phyloP scores from a whole-genome alignment of 2,329 filamentous ascomycete species.

The Cladophialophora chaetospira region DNA sequence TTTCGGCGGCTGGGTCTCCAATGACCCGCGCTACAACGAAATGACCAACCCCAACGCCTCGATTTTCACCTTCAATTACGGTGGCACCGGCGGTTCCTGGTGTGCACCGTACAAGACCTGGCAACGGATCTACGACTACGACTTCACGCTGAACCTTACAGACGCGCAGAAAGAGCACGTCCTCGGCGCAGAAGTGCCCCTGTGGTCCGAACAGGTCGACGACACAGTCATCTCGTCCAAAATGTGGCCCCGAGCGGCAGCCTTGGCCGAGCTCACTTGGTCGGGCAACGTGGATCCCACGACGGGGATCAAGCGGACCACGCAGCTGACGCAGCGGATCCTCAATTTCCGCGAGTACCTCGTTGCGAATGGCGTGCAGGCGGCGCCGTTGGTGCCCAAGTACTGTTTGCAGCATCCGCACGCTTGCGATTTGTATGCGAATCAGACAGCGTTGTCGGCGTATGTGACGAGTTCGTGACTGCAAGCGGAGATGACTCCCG shows the following conservation, averaged over 20 bases:
- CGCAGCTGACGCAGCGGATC: slow-evolving; percentile 57
- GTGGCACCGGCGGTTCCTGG: slow-evolving; percentile 58
- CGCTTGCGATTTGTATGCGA: slow-evolving; percentile 56
- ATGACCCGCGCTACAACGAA: slow-evolving; percentile 60
- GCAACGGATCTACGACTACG: slow-evolving; percentile 63
- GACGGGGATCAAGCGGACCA: slow-evolving; percentile 54
- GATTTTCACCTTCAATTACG: slow-evolving; percentile 55
- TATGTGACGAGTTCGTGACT: slow-evolving; percentile 16
- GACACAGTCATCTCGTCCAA: slow-evolving; percentile 53
- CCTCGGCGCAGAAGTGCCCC: slow-evolving; percentile 54
- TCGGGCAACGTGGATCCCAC: slow-evolving; percentile 54
- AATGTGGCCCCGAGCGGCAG: slow-evolving; percentile 61
- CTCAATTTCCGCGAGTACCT: slow-evolving; percentile 63
- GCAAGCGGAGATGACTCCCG: not conserved
- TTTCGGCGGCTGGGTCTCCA: slow-evolving; percentile 56
- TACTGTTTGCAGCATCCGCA: slow-evolving; percentile 62
- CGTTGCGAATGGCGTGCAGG: slow-evolving; percentile 56
- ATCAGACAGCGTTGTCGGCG: slow-evolving; percentile 47
- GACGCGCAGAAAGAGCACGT: slow-evolving; percentile 51
- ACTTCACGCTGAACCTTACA: slow-evolving; percentile 56
- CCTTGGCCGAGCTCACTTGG: slow-evolving; percentile 59
- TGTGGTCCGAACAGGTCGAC: slow-evolving; percentile 60
- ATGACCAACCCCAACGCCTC: slow-evolving; percentile 53
- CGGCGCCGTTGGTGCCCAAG: slow-evolving; percentile 56
- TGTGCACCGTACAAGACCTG: slow-evolving; percentile 62